Evolutionary conservation across 352 stramenopile species (phyloP).

Genomic region (Phytophthora melonis): DNA sequence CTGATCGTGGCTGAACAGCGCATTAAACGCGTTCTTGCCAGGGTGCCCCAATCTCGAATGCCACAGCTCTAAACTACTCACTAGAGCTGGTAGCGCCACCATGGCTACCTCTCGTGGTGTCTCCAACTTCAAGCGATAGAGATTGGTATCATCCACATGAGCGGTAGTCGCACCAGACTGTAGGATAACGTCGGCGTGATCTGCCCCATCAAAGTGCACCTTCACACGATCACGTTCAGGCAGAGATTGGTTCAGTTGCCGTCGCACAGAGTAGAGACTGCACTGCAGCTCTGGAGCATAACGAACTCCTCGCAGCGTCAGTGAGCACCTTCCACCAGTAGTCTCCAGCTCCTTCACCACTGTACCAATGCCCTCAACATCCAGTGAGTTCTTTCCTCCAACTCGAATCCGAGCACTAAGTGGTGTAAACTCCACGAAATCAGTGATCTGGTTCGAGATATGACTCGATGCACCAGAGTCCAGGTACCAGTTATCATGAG

Average conservation of each 20-base stretch:
- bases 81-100: constrained; percentile 1
- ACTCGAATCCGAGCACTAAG: constrained; percentile 7
- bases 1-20: constrained; percentile 8
- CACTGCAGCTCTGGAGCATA: constrained; percentile 10
- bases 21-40: constrained; percentile 8
- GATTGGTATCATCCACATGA: constrained; percentile 4
- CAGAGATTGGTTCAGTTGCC: not conserved
- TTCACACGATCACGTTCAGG: not conserved
- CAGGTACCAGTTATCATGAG: constrained; percentile 6
- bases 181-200: not conserved
- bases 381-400: constrained; percentile 8
- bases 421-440: constrained; percentile 16
- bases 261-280: constrained; percentile 6
- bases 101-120: not conserved
- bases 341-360: constrained; percentile 6
- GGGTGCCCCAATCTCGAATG: constrained; percentile 5
- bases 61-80: constrained; percentile 5
- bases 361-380: constrained; percentile 2
- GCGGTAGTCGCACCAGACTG: not conserved
- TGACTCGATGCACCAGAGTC: constrained; percentile 18
- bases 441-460: constrained; percentile 13
- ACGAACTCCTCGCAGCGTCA: constrained; percentile 4
- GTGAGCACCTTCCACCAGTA: not conserved
- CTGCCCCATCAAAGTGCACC: constrained; percentile 7
- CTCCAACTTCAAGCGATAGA: constrained; percentile 7